Evolutionary conservation across 495 filamentous ascomycete genomes (phyloP).

Genomic region (Trichoderma reesei): DNA sequence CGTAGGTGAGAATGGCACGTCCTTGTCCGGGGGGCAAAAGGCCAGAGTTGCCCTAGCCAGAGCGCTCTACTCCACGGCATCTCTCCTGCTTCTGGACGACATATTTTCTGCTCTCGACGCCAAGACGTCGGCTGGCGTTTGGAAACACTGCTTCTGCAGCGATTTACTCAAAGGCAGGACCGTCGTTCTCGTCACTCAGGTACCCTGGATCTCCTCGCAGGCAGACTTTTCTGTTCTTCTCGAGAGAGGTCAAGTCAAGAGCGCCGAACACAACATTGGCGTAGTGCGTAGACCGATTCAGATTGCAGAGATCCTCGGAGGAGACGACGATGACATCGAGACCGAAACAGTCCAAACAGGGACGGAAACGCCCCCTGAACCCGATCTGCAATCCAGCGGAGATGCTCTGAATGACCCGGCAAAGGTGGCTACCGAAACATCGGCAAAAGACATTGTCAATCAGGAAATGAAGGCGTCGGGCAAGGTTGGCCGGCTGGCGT

Average conservation of each 20-base stretch:
- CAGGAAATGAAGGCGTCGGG: conserved; percentile 22
- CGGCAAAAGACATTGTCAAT: conserved; percentile 1
- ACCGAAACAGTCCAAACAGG: neutral
- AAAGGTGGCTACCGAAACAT: conserved; percentile 11
- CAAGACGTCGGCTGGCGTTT: conserved; percentile 38
- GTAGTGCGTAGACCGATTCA: conserved; percentile 24
- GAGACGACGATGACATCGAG: conserved; percentile 2
- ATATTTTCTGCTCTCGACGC: conserved; percentile 55
- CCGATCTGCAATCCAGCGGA: neutral
- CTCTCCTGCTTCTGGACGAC: conserved; percentile 57
- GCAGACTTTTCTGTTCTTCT: conserved; percentile 34
- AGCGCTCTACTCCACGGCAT: conserved; percentile 56
- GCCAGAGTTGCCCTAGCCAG: conserved; percentile 60
- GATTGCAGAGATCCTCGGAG: conserved; percentile 5
- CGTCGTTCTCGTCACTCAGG: conserved; percentile 30
- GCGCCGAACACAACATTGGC: conserved; percentile 26
- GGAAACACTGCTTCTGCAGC: conserved; percentile 43
- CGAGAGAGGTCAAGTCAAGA: conserved; percentile 30
- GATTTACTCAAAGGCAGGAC: conserved; percentile 33
- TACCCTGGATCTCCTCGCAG: conserved; percentile 37
- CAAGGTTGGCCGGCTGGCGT: conserved; percentile 21
- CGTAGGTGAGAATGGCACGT: conserved; percentile 58
- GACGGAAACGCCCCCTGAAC: neutral
- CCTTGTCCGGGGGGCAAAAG: conserved; percentile 61
- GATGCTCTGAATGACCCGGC: neutral